phyloP scores from a whole-genome alignment of 805 yeast species.

The Ogataea glucozyma region DNA sequence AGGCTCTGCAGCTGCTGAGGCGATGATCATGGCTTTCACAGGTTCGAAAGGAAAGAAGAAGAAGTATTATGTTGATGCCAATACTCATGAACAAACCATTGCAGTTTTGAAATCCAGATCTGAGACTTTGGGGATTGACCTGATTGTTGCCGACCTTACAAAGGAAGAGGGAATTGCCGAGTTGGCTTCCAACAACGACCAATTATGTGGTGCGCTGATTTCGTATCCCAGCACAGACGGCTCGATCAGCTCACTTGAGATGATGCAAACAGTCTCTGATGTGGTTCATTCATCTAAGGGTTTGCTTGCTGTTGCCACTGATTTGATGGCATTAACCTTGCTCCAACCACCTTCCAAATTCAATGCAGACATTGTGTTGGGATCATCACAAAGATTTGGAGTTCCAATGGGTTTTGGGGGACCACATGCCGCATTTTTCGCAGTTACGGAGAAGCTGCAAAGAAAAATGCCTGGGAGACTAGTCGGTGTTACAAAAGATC shows the following conservation, averaged over 20 bases:
- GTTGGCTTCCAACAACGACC: conserved; percentile 37
- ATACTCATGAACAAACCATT: conserved; percentile 83
- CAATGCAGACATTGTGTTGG: conserved; percentile 92
- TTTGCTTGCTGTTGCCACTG: conserved; percentile 84
- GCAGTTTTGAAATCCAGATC: conserved; percentile 82
- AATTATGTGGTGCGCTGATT: conserved; percentile 76
- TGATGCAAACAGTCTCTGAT: conserved; percentile 58
- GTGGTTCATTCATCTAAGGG: conserved; percentile 72
- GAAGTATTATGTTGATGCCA: conserved; percentile 70
- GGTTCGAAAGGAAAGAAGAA: conserved; percentile 64
- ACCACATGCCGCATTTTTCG: conserved; percentile 97
- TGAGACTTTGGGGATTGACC: conserved; percentile 63
- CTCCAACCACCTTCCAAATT: conserved; percentile 80
- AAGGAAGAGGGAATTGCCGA: conserved; percentile 39
- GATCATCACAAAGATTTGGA: conserved; percentile 94
- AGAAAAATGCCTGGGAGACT: conserved; percentile 97
- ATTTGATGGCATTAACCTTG: conserved; percentile 83
- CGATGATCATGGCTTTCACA: conserved; percentile 82
- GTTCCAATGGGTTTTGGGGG: conserved; percentile 99
- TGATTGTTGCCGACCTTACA: conserved; percentile 57
- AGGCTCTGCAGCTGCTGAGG: conserved; percentile 97
- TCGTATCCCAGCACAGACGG: conserved; percentile 95
- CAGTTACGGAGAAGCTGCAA: conserved; percentile 76
- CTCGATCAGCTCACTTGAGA: conserved; percentile 47
- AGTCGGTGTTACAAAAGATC: conserved; percentile 89